Evolutionary conservation across 139 green algal species (phyloP).

Genomic region (Chlorella ohadii): DNA sequence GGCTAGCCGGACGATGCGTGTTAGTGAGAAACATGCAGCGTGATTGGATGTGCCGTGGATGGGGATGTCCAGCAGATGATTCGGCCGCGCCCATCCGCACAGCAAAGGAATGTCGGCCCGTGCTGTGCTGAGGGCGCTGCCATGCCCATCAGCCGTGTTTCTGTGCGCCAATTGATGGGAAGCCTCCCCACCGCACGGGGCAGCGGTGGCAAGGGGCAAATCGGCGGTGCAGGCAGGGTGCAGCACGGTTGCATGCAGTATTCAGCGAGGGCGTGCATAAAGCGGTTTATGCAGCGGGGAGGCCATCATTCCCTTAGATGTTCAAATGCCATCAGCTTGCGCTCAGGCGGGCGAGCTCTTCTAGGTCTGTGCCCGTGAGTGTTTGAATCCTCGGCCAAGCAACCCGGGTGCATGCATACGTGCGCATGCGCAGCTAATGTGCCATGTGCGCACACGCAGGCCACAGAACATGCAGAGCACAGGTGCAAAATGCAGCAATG

Average conservation of each 20-base stretch:
- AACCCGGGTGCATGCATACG: too few species aligned
- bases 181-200: conserved; percentile 30
- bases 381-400: conserved; percentile 1
- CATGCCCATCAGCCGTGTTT: conserved; percentile 24
- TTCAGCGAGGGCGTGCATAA: too few species aligned
- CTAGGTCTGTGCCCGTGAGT: not conserved
- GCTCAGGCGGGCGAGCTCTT: conserved; percentile 3
- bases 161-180: conserved; percentile 32
- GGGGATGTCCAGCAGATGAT: conserved; percentile 22
- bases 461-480: too few species aligned
- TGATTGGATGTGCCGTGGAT: too few species aligned
- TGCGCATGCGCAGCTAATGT: too few species aligned
- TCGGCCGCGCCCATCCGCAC: conserved; percentile 24
- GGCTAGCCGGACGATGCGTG: too few species aligned
- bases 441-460: too few species aligned
- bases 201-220: conserved; percentile 33
- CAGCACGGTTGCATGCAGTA: too few species aligned
- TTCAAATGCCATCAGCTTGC: conserved; percentile 6
- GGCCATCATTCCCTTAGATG: conserved; percentile 4
- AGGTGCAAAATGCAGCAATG: too few species aligned
- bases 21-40: not conserved
- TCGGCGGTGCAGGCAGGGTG: conserved; percentile 4
- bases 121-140: not conserved
- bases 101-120: conserved; percentile 31
- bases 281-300: too few species aligned